A percentile compares a stretch with the other conserved stretches of the same genome.
These are phyloP conservation scores for Diplodia mutila DNA, from an alignment of 2,329 filamentous ascomycete genomes.

Conservation along the genomic window DNA sequence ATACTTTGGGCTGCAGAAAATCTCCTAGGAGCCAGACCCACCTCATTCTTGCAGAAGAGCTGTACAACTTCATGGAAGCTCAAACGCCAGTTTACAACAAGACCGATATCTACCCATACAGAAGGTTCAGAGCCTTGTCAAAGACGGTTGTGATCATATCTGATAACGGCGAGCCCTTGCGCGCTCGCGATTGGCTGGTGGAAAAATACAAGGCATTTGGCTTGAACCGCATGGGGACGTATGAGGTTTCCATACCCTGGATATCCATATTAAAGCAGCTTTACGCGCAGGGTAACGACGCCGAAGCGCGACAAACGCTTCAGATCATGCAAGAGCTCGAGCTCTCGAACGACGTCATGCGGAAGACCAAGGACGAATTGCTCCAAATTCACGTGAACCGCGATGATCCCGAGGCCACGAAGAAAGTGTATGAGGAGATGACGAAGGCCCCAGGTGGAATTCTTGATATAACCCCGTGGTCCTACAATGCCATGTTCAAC, in stretches of 20 bases:
- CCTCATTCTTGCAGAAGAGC: not conserved
- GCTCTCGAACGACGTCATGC: conserved; percentile 41
- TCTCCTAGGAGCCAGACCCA: not conserved
- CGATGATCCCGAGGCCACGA: conserved; percentile 63
- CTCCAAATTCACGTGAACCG: conserved; percentile 64
- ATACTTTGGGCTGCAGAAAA: not conserved
- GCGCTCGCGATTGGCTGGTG: conserved; percentile 3
- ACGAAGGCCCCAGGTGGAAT: conserved; percentile 40
- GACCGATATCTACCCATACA: too few relatives aligned
- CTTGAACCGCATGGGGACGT: not conserved
- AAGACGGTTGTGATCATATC: not conserved
- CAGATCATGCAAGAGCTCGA: conserved; percentile 53
- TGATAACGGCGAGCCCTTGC: not conserved
- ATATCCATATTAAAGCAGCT: conserved; percentile 62
- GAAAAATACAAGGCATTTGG: not conserved
- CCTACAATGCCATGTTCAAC: not conserved
- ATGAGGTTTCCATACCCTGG: conserved; percentile 30
- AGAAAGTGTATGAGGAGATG: conserved; percentile 67
- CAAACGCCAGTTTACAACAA: too few relatives aligned
- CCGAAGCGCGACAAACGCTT: conserved; percentile 61
- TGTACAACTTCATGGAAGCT: not conserved
- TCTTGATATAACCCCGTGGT: not conserved
- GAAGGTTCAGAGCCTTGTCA: not conserved
- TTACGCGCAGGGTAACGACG: conserved; percentile 61
- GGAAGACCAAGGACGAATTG: conserved; percentile 54